phyloP scores from a whole-genome alignment of 768 basidiomycete genomes.

The Pulveroboletus frians region DNA sequence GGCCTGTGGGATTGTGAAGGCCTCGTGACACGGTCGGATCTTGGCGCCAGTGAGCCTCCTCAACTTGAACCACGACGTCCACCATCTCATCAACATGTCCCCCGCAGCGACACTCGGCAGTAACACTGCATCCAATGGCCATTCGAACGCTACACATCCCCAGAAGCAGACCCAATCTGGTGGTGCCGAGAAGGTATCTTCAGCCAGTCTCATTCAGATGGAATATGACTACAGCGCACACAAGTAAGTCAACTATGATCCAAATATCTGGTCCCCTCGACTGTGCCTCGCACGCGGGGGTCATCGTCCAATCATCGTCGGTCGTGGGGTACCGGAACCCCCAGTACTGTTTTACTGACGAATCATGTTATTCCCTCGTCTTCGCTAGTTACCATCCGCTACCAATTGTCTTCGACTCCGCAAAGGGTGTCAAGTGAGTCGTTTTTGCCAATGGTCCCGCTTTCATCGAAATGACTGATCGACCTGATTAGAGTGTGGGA shows the following conservation, averaged over 20 bases:
- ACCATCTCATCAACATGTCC: slow-evolving; percentile 20
- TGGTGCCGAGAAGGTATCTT: slow-evolving; percentile 36
- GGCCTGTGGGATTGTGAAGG: neutral
- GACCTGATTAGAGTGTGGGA: slow-evolving; percentile 69
- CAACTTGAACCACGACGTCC: slow-evolving; percentile 3
- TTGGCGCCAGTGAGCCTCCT: neutral
- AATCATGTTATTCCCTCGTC: slow-evolving; percentile 39
- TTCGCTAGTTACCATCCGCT: slow-evolving; percentile 87
- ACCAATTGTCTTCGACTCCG: slow-evolving; percentile 90
- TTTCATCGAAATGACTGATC: neutral
- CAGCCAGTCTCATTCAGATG: slow-evolving; percentile 69
- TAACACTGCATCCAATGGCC: slow-evolving; percentile 9
- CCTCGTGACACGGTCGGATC: slow-evolving; percentile 16
- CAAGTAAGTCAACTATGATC: slow-evolving; percentile 56
- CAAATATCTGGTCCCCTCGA: neutral
- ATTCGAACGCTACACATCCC: slow-evolving; percentile 5
- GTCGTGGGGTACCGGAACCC: neutral
- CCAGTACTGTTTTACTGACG: slow-evolving; percentile 25
- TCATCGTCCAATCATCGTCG: slow-evolving; percentile 16
- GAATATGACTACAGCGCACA: slow-evolving; percentile 84
- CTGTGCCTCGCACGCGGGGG: slow-evolving; percentile 18
- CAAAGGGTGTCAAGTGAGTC: slow-evolving; percentile 82
- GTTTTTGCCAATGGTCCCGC: slow-evolving; percentile 31
- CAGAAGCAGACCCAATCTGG: slow-evolving; percentile 15
- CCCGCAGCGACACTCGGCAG: slow-evolving; percentile 16